Evolutionary conservation across 768 basidiomycete genomes (phyloP), one percentile per base, ranked within the genome.

Genomic region (Mycena floridula): DNA sequence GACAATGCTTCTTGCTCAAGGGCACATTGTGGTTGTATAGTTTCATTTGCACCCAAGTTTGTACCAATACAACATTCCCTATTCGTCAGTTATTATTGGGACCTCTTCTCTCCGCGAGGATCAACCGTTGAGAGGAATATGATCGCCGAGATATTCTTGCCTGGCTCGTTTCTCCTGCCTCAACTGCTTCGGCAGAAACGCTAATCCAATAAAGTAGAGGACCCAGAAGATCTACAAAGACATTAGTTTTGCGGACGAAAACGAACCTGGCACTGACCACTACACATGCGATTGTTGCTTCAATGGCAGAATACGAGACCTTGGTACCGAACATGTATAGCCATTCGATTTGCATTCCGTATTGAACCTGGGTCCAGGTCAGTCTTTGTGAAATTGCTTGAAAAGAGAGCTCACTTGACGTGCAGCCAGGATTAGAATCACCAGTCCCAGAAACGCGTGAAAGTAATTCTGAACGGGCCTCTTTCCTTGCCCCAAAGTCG

Each of bases 401-500:
- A 46, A 48, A 28, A n/a, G 18, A 27, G 47, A 44, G 46, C 53
- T 45, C 40, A 73, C 74, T 65, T 77, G 72, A 46, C 69, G 78
- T 24, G 70, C 72, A 2, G 78, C 76, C 21, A 81, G 59, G 2
- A 60, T 70, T 40, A 85, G 64, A 42, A 80, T 81, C 0, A 62
- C 59, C 6, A 82, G 57, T 2, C 82, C 82, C 21, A 83, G 51
- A 3, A 72, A 43, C 7, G 69, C 75, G 50, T 83, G 81, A 23
- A 74, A 43, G 59, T 77, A 81, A 52, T 75, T 77, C 38, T 70
- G 79, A 24, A 72, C 68, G 7, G 77, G 64, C 23, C 81, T 61
- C 60, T 59, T 59, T 65, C 49, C 51, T 53, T 60, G 69, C 60
- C 54, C 55, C 18, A 63, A 38, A 1, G 57, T 49, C 5, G 63